Conservation (phyloP, 2,329 filamentous ascomycete genomes). For the Calonectria montana region DNA sequence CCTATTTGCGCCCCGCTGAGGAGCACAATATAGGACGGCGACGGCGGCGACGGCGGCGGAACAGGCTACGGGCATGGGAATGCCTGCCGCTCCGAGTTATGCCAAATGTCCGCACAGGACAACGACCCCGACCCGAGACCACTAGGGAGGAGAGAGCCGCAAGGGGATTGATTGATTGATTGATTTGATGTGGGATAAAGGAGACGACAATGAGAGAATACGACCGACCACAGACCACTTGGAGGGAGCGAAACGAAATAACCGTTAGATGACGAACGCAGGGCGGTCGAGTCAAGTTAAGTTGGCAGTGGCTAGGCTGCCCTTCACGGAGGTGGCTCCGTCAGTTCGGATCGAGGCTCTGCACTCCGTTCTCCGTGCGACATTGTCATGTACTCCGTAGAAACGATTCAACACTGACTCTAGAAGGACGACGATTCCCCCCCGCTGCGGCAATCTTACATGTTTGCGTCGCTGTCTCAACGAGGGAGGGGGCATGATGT, state of each 20-base stretch:
- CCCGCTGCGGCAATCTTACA: slow-evolving; percentile 25
- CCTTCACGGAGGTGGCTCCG: neutral
- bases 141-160: slow-evolving; percentile 25
- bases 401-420: neutral
- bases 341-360: slow-evolving; percentile 9
- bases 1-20: slow-evolving; percentile 24
- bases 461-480: slow-evolving; percentile 40
- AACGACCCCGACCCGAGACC: slow-evolving; percentile 26
- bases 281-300: slow-evolving; percentile 20
- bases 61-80: slow-evolving; percentile 32
- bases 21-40: slow-evolving; percentile 34
- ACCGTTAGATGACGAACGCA: slow-evolving; percentile 5
- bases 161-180: neutral
- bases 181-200: slow-evolving; percentile 8
- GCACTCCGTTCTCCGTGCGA: slow-evolving; percentile 4
- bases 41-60: slow-evolving; percentile 19
- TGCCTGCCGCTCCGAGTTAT: slow-evolving; percentile 35
- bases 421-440: neutral
- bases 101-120: slow-evolving; percentile 32
- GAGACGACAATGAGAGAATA: neutral
- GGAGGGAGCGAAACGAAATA: slow-evolving; percentile 15
- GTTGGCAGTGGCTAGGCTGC: neutral
- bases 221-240: slow-evolving; percentile 17
- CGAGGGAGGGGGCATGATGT: slow-evolving; percentile 31
- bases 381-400: slow-evolving; percentile 5